A percentile compares a stretch with the other conserved stretches of the same genome.
These are phyloP conservation scores for Penicillium sp. DNA, from an alignment of 2,329 filamentous ascomycete genomes.

Conservation along the genomic window DNA sequence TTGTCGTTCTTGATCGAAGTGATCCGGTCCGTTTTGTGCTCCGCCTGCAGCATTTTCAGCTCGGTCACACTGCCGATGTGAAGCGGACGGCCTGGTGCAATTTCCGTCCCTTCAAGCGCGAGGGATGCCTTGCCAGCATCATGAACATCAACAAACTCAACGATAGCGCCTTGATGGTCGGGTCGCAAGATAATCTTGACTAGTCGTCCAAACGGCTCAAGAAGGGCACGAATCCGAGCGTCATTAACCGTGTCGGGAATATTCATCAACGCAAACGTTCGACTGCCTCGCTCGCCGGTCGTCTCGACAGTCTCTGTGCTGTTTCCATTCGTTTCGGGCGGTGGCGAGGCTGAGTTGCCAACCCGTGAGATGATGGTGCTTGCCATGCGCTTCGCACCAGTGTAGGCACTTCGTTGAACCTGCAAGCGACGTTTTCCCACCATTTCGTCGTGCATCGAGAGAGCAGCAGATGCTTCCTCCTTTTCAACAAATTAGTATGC, in stretches of 20 bases:
- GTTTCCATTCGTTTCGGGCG: slow-evolving; percentile 32
- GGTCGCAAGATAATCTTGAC: slow-evolving; percentile 73
- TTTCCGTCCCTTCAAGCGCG: slow-evolving; percentile 45
- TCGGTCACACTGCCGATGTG: slow-evolving; percentile 50
- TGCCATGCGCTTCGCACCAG: slow-evolving; percentile 40
- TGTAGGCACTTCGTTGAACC: slow-evolving; percentile 52
- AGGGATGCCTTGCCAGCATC: slow-evolving; percentile 58
- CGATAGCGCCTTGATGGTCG: slow-evolving; percentile 74
- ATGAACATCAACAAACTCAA: slow-evolving; percentile 69
- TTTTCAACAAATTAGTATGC: slow-evolving; percentile 28
- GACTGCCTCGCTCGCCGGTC: slow-evolving; percentile 48
- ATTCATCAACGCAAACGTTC: slow-evolving; percentile 75
- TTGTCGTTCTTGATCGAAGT: slow-evolving; percentile 36
- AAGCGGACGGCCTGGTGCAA: slow-evolving; percentile 39
- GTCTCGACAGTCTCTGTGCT: slow-evolving; percentile 37
- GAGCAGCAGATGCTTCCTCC: slow-evolving; percentile 59
- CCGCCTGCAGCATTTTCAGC: slow-evolving; percentile 41
- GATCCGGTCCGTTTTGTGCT: slow-evolving; percentile 35
- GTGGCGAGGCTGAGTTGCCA: slow-evolving; percentile 31
- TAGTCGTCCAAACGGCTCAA: slow-evolving; percentile 64
- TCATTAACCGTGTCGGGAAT: slow-evolving; percentile 91
- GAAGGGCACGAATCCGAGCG: slow-evolving; percentile 66
- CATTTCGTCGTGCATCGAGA: slow-evolving; percentile 64
- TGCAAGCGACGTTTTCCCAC: slow-evolving; percentile 62
- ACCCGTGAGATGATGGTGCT: slow-evolving; percentile 44